These are phyloP conservation scores for Brassica carinata DNA, from an alignment of 345 rosid species.

Conservation along the genomic window DNA sequence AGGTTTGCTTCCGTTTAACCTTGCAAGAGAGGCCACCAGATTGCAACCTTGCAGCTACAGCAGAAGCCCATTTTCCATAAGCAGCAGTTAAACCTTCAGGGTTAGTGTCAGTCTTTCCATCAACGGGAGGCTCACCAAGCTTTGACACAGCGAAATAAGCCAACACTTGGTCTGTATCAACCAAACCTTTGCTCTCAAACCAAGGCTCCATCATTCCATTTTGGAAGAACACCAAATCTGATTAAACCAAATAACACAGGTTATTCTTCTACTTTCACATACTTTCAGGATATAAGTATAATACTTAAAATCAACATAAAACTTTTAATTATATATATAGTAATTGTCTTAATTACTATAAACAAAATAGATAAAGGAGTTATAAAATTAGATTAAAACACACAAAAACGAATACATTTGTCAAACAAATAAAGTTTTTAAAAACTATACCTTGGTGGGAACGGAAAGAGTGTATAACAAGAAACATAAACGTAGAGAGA, in stretches of 20 bases:
- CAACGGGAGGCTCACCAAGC: slow-evolving; percentile 84
- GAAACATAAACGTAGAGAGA: no score
- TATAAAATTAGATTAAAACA: no score
- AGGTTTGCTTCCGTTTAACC: slow-evolving; percentile 40
- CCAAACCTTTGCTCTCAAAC: slow-evolving; percentile 82
- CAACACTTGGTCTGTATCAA: slow-evolving; percentile 78
- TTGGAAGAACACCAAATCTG: slow-evolving; percentile 98
- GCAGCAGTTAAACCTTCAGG: slow-evolving; percentile 96
- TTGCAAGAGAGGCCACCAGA: slow-evolving; percentile 95
- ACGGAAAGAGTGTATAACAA: no score
- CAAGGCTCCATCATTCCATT: slow-evolving; percentile 99
- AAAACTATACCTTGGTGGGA: no score
- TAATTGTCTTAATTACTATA: no score
- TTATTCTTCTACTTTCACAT: no score
- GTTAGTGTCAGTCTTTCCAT: slow-evolving; percentile 93
- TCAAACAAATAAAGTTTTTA: no score
- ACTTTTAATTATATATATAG: no score
- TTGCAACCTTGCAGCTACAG: slow-evolving; percentile 72
- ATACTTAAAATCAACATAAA: no score
- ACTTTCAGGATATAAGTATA: no score
- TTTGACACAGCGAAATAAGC: slow-evolving; percentile 94
- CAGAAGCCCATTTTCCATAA: slow-evolving; percentile 93
- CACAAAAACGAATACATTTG: no score
- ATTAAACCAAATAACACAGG: slow-evolving; percentile 7
- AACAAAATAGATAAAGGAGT: no score